Evolutionary conservation across 2,329 filamentous ascomycete genomes (phyloP).

Genomic region (Aspergillus fijiensis): DNA sequence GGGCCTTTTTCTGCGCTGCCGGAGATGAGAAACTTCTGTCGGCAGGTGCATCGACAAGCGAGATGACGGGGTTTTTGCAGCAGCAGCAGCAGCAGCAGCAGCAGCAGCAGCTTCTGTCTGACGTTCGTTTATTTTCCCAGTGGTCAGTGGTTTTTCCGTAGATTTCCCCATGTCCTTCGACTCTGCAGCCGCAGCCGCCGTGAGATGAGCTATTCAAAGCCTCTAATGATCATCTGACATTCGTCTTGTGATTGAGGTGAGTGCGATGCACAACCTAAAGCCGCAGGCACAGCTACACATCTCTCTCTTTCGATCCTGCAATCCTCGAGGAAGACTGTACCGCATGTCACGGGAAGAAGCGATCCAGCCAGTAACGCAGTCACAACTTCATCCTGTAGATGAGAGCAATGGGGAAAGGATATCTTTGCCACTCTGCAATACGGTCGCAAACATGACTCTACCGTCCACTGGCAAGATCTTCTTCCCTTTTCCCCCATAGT

Average conservation of each 20-base stretch:
- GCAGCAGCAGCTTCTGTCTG: neutral
- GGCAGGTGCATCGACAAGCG: neutral
- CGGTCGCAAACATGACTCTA: neutral
- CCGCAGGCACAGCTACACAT: neutral
- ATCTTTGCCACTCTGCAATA: neutral
- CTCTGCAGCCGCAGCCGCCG: neutral
- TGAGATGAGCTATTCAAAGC: neutral
- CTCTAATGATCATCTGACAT: neutral
- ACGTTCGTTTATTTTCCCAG: neutral
- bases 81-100: too few species aligned
- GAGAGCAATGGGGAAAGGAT: too few species aligned
- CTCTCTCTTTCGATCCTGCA: neutral
- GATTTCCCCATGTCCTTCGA: too few species aligned
- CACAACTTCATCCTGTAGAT: neutral
- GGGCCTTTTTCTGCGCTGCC: neutral
- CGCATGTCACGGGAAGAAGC: neutral
- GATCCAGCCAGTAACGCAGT: neutral
- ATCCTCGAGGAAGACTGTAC: neutral
- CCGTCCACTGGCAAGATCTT: neutral
- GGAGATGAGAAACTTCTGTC: neutral
- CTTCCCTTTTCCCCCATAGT: too few species aligned
- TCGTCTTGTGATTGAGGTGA: neutral
- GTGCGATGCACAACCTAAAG: neutral
- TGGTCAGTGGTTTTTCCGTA: too few species aligned
- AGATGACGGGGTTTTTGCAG: neutral